These are phyloP conservation scores for Lodderomyces elongisporus DNA, from an alignment of 1,139 yeast species.

Conservation along the genomic window DNA sequence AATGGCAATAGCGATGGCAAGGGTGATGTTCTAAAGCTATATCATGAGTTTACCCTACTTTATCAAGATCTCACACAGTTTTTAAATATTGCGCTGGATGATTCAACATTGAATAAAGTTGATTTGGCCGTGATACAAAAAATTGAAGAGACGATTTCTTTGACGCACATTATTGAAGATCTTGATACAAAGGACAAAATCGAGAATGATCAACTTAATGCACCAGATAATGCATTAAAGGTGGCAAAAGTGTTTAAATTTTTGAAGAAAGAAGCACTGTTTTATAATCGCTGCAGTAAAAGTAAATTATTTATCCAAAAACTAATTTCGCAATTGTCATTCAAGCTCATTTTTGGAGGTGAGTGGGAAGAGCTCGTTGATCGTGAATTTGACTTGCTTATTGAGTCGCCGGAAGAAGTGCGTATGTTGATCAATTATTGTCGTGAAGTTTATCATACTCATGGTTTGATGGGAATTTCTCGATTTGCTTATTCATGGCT, in stretches of 20 bases:
- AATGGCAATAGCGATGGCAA: too few species aligned
- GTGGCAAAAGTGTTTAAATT: slow-evolving; percentile 14
- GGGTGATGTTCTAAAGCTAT: too few species aligned
- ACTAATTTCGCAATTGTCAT: slow-evolving; percentile 9
- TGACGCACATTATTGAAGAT: too few species aligned
- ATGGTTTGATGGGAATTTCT: neutral
- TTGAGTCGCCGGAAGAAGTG: neutral
- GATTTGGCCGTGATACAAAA: too few species aligned
- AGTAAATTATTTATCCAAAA: slow-evolving; percentile 17
- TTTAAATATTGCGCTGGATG: too few species aligned
- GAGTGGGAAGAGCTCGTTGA: neutral
- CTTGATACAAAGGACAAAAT: too few species aligned
- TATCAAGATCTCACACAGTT: too few species aligned
- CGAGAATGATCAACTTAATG: too few species aligned
- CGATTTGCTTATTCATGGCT: neutral
- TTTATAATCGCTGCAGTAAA: slow-evolving; percentile 23
- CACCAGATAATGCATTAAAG: too few species aligned
- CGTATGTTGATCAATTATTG: neutral
- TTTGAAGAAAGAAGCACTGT: slow-evolving; percentile 17
- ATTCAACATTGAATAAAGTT: too few species aligned
- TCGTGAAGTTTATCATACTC: neutral
- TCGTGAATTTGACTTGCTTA: neutral
- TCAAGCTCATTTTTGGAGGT: neutral
- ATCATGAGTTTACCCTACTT: too few species aligned
- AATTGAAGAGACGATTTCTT: too few species aligned